phyloP scores from a whole-genome alignment of 129 eudicot genomes.

The Arctium lappa region DNA sequence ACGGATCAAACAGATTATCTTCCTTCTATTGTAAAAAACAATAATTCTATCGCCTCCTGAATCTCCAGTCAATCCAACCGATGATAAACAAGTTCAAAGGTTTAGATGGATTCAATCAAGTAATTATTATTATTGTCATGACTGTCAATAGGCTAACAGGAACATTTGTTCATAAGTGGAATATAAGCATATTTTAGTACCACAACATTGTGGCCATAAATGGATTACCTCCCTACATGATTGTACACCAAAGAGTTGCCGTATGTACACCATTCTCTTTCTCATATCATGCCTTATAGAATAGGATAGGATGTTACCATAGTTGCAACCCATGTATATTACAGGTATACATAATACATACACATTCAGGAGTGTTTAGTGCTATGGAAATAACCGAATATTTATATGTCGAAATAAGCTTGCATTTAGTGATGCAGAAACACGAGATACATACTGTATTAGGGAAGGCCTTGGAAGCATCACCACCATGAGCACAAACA shows the following conservation, averaged over 20 bases:
- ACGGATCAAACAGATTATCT: background rate
- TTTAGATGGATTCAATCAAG: background rate
- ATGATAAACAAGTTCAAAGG: background rate
- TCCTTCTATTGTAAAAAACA: background rate
- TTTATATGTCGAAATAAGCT: conserved; percentile 1
- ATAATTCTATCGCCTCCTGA: background rate
- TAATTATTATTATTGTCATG: background rate
- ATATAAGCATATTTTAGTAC: background rate
- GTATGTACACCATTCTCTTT: background rate
- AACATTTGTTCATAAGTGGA: background rate
- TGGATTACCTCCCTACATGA: background rate
- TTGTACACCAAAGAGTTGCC: background rate
- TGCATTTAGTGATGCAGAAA: conserved; percentile 3
- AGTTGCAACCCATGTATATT: conserved; percentile 4
- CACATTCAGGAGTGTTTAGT: background rate
- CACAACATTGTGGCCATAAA: background rate
- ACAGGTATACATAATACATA: background rate
- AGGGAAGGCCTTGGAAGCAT: conserved; percentile 89
- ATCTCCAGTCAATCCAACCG: background rate
- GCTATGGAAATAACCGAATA: background rate
- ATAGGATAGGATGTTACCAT: background rate
- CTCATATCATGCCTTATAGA: background rate
- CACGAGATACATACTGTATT: conserved; percentile 64
- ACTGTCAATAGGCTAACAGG: background rate
- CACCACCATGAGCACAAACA: conserved; percentile 99